Evolutionary conservation across 1,139 yeast genomes (phyloP), one percentile per base, ranked within the genome.

Genomic region (Zygoascus hellenicus): DNA sequence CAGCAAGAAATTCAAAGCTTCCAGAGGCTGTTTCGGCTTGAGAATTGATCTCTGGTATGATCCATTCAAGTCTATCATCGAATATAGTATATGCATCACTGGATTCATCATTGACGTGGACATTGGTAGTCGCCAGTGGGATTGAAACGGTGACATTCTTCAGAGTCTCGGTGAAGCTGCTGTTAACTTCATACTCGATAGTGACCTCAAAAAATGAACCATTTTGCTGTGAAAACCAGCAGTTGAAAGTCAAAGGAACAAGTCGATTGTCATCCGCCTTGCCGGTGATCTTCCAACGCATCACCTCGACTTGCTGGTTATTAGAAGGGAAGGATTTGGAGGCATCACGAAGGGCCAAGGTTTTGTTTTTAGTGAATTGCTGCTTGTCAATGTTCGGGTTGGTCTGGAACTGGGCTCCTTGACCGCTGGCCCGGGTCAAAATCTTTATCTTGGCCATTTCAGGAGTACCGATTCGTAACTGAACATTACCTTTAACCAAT

Each of bases 321-420:
- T 90, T 88, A 7, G 89, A 74, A 40, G 97, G 97, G 77, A 92
- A 90, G 28, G 89, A 78, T 60, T 88, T 86, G 38, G 77, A 64
- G 47, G 80, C 71, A 62, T 89, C 95, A 63, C 85, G 87, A 59
- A 90, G 77, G 1, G 84, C 83, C 61, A 92, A 80, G 38, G 77
- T 68, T 53, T 77, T 74, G 29, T 72, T 66, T 19, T 74, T 65
- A 42, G 76, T 72, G 66, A 90, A 92, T 59, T 78, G 68, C 43
- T 71, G 72, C 62, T 87, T 83, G 70, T 92, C 97, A 55, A 92
- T 95, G 64, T 90, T 89, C 53, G 98, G 98, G 70, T 92, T 97
- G 28, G 97, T 88, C 67, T 90, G 90, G 72, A 80, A 92, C 32
- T 71, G 52, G 15, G 71, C 65, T 38, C 71, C 68, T 46, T 72